Evolutionary conservation across 305 asterid genomes (phyloP).

Genomic region (Fraxinus greggii): DNA sequence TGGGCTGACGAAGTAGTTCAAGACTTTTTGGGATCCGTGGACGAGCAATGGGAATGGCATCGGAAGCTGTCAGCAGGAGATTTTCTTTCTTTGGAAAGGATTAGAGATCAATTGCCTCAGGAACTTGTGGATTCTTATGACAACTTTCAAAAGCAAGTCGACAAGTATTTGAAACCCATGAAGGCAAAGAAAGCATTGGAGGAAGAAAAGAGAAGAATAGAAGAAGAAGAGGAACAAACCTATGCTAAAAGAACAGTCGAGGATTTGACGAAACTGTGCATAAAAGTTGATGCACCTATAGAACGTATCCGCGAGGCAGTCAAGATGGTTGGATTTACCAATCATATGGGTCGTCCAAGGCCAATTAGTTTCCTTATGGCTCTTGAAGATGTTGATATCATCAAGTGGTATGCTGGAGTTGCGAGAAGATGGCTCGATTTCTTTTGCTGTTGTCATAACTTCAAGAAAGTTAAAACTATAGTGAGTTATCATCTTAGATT

Average conservation of each 20-base stretch:
- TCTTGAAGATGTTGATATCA: conserved; percentile 75
- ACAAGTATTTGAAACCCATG: conserved; percentile 63
- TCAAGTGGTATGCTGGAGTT: conserved; percentile 87
- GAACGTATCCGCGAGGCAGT: conserved; percentile 62
- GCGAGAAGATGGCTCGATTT: conserved; percentile 83
- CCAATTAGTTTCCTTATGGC: conserved; percentile 65
- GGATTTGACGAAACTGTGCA: conserved; percentile 60
- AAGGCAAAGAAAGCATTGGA: conserved; percentile 59
- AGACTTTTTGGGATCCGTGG: conserved; percentile 58
- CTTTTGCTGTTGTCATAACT: conserved; percentile 83
- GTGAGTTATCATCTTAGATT: conserved; percentile 77
- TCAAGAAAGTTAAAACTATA: conserved; percentile 56
- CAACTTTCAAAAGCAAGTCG: conserved; percentile 66
- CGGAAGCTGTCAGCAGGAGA: conserved; percentile 66
- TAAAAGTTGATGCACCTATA: conserved; percentile 78
- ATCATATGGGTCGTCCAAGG: conserved; percentile 92
- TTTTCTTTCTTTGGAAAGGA: conserved; percentile 64
- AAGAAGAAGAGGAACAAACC: conserved; percentile 65
- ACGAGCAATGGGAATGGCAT: conserved; percentile 78
- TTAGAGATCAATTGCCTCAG: conserved; percentile 67
- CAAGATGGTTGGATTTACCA: conserved; percentile 67
- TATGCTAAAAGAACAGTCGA: conserved; percentile 62
- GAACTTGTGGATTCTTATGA: conserved; percentile 77
- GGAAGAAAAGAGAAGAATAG: conserved; percentile 48
- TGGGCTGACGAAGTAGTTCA: conserved; percentile 76